A percentile compares a stretch with the other conserved stretches of the same genome.
These are phyloP conservation scores for Neospora caninum DNA, from an alignment of 169 alveolate species.

Conservation along the genomic window DNA sequence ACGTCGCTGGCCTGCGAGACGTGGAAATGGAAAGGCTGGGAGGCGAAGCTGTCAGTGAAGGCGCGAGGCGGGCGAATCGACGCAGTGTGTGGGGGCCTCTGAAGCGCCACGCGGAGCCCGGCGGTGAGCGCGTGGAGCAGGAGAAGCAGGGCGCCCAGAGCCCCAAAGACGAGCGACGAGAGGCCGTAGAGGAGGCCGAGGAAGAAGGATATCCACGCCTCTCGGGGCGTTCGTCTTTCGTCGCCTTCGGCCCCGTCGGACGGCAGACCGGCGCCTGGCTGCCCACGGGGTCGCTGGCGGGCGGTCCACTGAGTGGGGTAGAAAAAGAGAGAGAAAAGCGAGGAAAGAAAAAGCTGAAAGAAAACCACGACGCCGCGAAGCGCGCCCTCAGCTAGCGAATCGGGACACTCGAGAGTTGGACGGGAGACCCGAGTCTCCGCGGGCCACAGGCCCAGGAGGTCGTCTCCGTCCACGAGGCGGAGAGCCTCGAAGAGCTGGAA, in stretches of 20 bases:
- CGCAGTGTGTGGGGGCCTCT: not conserved
- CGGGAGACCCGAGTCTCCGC: constrained; percentile 44
- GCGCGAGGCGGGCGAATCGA: not conserved
- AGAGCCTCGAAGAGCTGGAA: constrained; percentile 34
- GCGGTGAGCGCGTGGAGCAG: constrained; percentile 13
- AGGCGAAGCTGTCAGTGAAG: not conserved
- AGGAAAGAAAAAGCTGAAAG: not conserved
- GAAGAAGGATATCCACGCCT: not conserved
- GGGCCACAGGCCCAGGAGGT: constrained; percentile 56
- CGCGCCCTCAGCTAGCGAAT: constrained; percentile 43
- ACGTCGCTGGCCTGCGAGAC: not conserved
- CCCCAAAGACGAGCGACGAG: constrained; percentile 30
- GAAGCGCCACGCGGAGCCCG: not conserved
- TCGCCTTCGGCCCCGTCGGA: not conserved
- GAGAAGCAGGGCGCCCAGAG: not conserved
- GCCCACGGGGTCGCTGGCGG: not conserved
- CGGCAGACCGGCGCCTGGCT: not conserved
- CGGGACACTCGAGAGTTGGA: constrained; percentile 55
- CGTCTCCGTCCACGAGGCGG: constrained; percentile 51
- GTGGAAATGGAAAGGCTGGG: constrained; percentile 7
- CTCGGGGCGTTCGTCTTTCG: not conserved
- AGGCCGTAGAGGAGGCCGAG: constrained; percentile 8
- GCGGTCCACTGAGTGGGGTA: not conserved
- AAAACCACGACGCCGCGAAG: not conserved
- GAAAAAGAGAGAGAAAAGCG: not conserved